A percentile compares a stretch with the other conserved stretches of the same genome.
These are phyloP conservation scores for Xerocomellus chrysenteron DNA, from an alignment of 768 basidiomycete genomes.

Conservation along the genomic window DNA sequence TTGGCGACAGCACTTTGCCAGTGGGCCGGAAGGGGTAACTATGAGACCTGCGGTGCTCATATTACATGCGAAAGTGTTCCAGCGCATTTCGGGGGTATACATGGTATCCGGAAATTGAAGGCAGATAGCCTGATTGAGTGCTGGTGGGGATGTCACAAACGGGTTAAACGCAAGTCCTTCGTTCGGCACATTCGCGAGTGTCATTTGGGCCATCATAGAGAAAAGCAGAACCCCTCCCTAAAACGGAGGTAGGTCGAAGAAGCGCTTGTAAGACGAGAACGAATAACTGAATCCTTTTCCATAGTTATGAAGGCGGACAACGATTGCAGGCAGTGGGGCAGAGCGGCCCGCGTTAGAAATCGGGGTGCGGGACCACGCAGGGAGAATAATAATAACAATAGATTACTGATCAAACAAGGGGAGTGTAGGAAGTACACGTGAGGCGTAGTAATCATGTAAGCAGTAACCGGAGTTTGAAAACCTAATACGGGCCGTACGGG, in stretches of 20 bases:
- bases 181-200: slow-evolving; percentile 5
- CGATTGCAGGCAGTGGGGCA: too few species aligned
- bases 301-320: too few species aligned
- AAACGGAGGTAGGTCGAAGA: neutral
- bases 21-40: neutral
- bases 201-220: neutral
- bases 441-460: too few species aligned
- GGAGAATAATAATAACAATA: too few species aligned
- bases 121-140: neutral
- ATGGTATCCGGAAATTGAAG: neutral
- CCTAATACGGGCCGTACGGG: too few species aligned
- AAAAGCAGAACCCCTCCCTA: too few species aligned
- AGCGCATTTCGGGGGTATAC: neutral
- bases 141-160: slow-evolving; percentile 2
- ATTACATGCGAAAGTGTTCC: neutral
- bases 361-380: too few species aligned
- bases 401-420: too few species aligned
- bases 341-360: too few species aligned
- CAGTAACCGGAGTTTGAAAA: too few species aligned
- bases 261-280: neutral
- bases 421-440: too few species aligned
- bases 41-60: neutral
- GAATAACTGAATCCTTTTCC: neutral
- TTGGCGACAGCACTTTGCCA: neutral
- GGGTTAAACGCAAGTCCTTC: neutral